phyloP scores from a whole-genome alignment of 495 filamentous ascomycete genomes.

The Podospora anserina region DNA sequence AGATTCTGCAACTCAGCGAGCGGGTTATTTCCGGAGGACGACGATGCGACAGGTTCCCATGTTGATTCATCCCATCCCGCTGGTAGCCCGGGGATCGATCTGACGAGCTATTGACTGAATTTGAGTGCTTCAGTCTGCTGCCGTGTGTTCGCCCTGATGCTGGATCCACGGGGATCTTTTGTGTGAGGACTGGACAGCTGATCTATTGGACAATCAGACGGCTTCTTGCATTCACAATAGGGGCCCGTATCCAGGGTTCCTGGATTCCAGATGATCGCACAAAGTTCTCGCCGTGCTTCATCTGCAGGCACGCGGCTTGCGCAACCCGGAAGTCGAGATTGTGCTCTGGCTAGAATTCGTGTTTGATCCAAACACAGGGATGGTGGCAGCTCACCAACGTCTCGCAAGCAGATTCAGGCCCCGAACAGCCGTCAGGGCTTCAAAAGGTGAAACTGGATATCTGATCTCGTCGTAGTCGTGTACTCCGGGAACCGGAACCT shows the following conservation, averaged over 20 bases:
- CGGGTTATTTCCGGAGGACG: constrained; percentile 1
- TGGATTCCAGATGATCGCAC: constrained; percentile 16
- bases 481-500: background rate
- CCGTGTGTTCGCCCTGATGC: constrained; percentile 13
- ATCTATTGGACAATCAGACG: constrained; percentile 15
- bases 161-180: constrained; percentile 1
- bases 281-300: constrained; percentile 7
- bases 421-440: constrained; percentile 7
- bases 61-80: constrained; percentile 14
- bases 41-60: background rate
- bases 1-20: constrained; percentile 1
- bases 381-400: constrained; percentile 9
- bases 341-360: constrained; percentile 18
- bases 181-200: background rate
- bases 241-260: constrained; percentile 14
- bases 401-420: constrained; percentile 2
- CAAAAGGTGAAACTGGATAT: background rate
- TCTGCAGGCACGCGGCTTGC: constrained; percentile 12
- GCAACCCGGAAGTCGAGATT: constrained; percentile 14
- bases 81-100: constrained; percentile 16
- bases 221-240: constrained; percentile 15
- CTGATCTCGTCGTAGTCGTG: background rate
- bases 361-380: constrained; percentile 14
- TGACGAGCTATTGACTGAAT: constrained; percentile 20
- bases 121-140: constrained; percentile 18